Base-by-base conservation (phyloP, 2,329 filamentous ascomycete species). In the Graphiopsis chlorocephala region DNA sequence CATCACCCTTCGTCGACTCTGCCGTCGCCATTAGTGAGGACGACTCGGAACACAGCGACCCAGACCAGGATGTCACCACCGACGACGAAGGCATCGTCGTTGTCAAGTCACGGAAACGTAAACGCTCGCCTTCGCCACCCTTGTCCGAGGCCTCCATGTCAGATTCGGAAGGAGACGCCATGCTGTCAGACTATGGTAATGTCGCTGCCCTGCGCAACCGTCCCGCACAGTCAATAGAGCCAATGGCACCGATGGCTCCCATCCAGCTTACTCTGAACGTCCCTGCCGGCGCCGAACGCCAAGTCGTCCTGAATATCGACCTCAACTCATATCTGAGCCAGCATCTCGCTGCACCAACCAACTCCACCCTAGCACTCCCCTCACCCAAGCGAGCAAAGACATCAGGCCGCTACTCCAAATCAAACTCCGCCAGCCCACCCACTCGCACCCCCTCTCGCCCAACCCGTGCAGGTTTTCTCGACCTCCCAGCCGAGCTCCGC, bases 221-320 rank as follows among this genome's bases (percentile, higher is more conserved):
- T 8, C 59, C 64, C 20, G 58, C 53, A 47, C 38, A 65, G 15
- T 62, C 71, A 15, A 72, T 62, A 26, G 60, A 62, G 33, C 17
- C 33, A 42, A 29, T 62, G 31, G 23, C 60, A 45, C 55, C 77
- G 0, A 42, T 62, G 48, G 48, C 60, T 23, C 62, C 77, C 0
- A 69, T 81, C 42, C 74, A 76, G 31, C 69, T 83, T 28, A 80
- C 78, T n/a, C 76, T 83, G 73, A 80, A 82, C 65, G 74, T 82
- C 7, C 80, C 80, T 10, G 68, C 75, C 2, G 80, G 79, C 12
- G 80, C 80, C 67, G 73, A 78, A 69, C 80, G 80, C n/a, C 80
- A 80, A 4, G 72, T 82, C 53, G 72, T 78, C 25, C 73, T 82
- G 20, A 64, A 64, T 31, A 64, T 64, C 38, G 53, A 64, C 53